Percentiles rank a stretch among this genome's conserved stretches.
phyloP scores from a whole-genome alignment of 2,329 filamentous ascomycete species.

The Colletotrichum coccodes region DNA sequence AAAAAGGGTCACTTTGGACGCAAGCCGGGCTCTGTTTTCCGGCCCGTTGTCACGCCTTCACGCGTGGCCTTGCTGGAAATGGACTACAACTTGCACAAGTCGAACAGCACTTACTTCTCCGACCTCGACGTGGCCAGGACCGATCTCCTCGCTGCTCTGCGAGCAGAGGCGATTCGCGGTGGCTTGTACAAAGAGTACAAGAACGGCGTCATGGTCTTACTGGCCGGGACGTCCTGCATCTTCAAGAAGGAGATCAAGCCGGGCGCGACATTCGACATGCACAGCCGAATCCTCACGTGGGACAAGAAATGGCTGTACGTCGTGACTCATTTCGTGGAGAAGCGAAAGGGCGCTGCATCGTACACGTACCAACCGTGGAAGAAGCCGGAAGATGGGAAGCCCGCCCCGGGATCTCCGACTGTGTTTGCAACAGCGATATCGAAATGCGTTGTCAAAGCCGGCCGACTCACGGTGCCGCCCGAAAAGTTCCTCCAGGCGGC shows the following conservation, averaged over 20 bases:
- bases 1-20: constrained; percentile 33
- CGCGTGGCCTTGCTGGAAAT: constrained; percentile 68
- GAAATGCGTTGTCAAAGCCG: constrained; percentile 87
- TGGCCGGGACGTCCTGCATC: constrained; percentile 78
- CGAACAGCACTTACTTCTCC: constrained; percentile 76
- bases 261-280: constrained; percentile 77
- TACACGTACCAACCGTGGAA: constrained; percentile 50
- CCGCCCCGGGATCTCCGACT: constrained; percentile 25
- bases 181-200: constrained; percentile 53
- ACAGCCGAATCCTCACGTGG: constrained; percentile 57
- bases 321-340: constrained; percentile 43
- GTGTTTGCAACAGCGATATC: constrained; percentile 74
- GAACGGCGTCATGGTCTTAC: constrained; percentile 63
- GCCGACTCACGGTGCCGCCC: constrained; percentile 85
- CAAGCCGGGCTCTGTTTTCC: constrained; percentile 45
- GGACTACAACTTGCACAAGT: constrained; percentile 80
- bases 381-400: constrained; percentile 53
- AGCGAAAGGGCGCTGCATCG: constrained; percentile 48
- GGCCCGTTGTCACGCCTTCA: constrained; percentile 68
- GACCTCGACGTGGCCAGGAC: constrained; percentile 68
- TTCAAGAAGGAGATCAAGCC: constrained; percentile 80
- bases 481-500: constrained; percentile 24
- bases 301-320: constrained; percentile 44
- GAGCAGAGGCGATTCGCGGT: constrained; percentile 17
- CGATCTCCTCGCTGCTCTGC: constrained; percentile 49